phyloP scores from a whole-genome alignment of 129 eudicot genomes.

The Tagetes patula region DNA sequence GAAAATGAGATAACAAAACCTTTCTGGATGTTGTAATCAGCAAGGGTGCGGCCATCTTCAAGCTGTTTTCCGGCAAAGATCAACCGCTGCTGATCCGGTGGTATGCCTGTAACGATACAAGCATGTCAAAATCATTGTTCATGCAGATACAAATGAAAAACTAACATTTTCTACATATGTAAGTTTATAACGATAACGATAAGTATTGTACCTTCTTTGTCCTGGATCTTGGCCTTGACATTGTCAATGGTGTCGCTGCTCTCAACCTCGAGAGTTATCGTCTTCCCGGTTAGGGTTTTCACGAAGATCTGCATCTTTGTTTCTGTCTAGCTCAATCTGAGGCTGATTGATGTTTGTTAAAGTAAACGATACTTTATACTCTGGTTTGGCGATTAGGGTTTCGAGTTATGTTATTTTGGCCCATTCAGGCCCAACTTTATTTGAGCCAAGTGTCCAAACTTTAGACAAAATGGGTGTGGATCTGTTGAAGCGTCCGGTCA shows the following conservation, averaged over 20 bases:
- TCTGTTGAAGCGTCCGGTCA: too few relatives aligned
- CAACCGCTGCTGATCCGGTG: slow-evolving; percentile 56
- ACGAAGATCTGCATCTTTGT: slow-evolving; percentile 60
- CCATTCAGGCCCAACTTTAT: slow-evolving; percentile 28
- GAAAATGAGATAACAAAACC: slow-evolving; percentile 13
- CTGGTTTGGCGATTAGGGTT: slow-evolving; percentile 12
- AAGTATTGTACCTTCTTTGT: slow-evolving; percentile 45
- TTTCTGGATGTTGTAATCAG: slow-evolving; percentile 65
- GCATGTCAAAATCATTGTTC: background rate
- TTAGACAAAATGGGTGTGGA: too few relatives aligned
- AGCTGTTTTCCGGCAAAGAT: slow-evolving; percentile 62
- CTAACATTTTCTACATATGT: background rate
- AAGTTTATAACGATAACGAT: background rate
- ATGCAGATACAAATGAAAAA: background rate
- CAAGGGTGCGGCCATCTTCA: slow-evolving; percentile 60
- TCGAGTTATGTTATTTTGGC: background rate
- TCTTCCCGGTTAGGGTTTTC: slow-evolving; percentile 59
- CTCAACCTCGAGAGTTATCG: slow-evolving; percentile 46
- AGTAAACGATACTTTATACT: background rate
- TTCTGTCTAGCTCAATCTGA: background rate
- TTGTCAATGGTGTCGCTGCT: slow-evolving; percentile 54
- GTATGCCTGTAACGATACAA: slow-evolving; percentile 32
- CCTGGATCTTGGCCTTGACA: slow-evolving; percentile 62
- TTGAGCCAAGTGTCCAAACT: too few relatives aligned
- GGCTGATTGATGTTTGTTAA: background rate